These are phyloP conservation scores for Blastobotrys attinorum DNA, from an alignment of 805 yeast genomes.

Conservation along the genomic window DNA sequence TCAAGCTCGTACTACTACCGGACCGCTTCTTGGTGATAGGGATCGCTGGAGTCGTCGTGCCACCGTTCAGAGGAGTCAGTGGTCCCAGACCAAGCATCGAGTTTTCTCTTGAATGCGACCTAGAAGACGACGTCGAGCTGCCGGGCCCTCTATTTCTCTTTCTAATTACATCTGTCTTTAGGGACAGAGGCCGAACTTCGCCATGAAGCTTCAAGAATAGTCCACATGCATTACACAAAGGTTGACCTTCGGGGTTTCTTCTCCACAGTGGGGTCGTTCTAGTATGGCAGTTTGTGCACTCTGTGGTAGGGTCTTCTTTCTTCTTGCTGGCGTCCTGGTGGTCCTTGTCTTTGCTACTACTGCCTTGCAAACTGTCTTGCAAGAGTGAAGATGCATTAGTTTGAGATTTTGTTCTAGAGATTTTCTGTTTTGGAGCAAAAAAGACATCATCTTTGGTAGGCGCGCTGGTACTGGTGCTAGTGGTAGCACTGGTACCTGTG, in stretches of 20 bases:
- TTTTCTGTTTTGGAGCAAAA: slow-evolving; percentile 9
- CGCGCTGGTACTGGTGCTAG: slow-evolving; percentile 1
- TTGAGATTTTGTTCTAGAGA: slow-evolving; percentile 13
- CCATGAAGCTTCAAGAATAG: slow-evolving; percentile 88
- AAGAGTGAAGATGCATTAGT: slow-evolving; percentile 15
- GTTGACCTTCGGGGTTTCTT: slow-evolving; percentile 87
- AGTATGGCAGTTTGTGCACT: slow-evolving; percentile 86
- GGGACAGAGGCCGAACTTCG: slow-evolving; percentile 87
- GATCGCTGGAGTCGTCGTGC: slow-evolving; percentile 1
- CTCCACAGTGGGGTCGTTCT: slow-evolving; percentile 94
- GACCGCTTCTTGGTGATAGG: background rate
- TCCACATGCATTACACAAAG: slow-evolving; percentile 96
- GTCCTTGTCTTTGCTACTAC: background rate
- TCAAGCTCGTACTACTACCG: background rate
- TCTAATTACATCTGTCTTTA: slow-evolving; percentile 88
- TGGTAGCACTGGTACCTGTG: no score
- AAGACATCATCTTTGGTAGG: slow-evolving; percentile 1
- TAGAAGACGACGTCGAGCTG: background rate
- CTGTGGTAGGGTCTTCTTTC: slow-evolving; percentile 13
- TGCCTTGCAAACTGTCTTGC: slow-evolving; percentile 6
- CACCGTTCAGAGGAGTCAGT: slow-evolving; percentile 3
- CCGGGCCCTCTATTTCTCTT: slow-evolving; percentile 61
- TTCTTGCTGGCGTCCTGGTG: background rate
- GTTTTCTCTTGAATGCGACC: slow-evolving; percentile 11
- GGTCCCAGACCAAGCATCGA: slow-evolving; percentile 2